Percentiles rank a stretch among this genome's conserved stretches.
Evolutionary conservation across 2,329 filamentous ascomycete genomes (phyloP).

Genomic region (Pseudogymnoascus destructans): DNA sequence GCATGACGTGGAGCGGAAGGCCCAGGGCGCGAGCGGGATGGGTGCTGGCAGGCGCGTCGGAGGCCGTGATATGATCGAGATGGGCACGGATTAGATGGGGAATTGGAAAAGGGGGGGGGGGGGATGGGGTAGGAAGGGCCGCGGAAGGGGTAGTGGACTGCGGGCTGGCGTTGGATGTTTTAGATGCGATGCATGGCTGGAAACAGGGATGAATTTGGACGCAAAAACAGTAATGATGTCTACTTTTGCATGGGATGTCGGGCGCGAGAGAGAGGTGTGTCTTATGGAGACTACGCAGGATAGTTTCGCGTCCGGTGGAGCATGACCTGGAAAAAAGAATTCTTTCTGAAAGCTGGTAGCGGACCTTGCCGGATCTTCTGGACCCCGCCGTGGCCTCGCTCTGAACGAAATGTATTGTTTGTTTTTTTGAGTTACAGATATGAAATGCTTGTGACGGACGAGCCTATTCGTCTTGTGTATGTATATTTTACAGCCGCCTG

Average conservation of each 20-base stretch:
- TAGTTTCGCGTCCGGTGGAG: neutral
- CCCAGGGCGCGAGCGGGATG: slow-evolving; percentile 25
- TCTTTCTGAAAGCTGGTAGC: neutral
- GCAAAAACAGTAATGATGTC: neutral
- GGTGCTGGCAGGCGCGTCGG: slow-evolving; percentile 32
- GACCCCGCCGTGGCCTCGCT: neutral
- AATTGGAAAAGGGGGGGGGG: neutral
- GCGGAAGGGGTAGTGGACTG: neutral
- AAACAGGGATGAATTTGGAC: neutral
- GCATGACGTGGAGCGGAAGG: slow-evolving; percentile 56
- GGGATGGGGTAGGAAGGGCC: neutral
- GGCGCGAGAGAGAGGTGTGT: neutral
- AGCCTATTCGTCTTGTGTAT: neutral
- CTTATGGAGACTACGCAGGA: neutral
- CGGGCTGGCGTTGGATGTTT: neutral
- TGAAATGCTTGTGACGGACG: neutral
- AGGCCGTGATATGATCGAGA: slow-evolving; percentile 26
- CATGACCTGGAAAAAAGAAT: neutral
- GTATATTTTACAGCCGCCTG: neutral
- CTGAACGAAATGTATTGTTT: neutral
- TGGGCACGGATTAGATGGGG: slow-evolving; percentile 24
- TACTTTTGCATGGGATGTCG: neutral
- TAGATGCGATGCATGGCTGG: neutral
- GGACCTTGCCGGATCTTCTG: neutral
- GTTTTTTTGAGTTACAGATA: neutral